These are phyloP conservation scores for Drosera spatulata DNA, from an alignment of 179 eudicot species.

Conservation along the genomic window DNA sequence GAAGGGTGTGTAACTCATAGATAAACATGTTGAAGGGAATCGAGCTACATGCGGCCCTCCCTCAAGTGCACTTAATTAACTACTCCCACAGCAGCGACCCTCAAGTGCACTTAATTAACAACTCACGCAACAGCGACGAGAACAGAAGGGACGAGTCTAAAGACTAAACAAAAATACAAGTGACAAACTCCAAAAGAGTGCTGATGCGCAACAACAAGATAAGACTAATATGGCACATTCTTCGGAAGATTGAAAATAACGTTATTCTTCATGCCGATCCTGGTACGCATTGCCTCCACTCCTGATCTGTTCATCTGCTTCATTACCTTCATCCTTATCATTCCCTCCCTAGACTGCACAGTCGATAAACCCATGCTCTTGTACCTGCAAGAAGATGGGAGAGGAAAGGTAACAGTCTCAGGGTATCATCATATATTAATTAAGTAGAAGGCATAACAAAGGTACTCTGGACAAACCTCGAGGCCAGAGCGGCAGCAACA, in stretches of 20 bases:
- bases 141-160: too few relatives aligned
- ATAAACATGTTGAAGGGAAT: too few relatives aligned
- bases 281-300: slow-evolving; percentile 66
- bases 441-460: too few relatives aligned
- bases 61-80: too few relatives aligned
- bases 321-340: slow-evolving; percentile 77
- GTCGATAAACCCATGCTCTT: slow-evolving; percentile 84
- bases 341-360: slow-evolving; percentile 65
- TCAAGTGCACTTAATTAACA: too few relatives aligned
- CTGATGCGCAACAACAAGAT: not conserved
- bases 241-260: slow-evolving; percentile 81
- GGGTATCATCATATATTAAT: too few relatives aligned
- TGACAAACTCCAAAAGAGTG: not conserved
- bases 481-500: slow-evolving; percentile 9
- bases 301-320: slow-evolving; percentile 66
- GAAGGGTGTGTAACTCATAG: too few relatives aligned
- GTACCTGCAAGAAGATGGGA: slow-evolving; percentile 32
- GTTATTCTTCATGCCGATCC: slow-evolving; percentile 88
- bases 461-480: too few relatives aligned
- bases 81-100: too few relatives aligned
- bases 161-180: too few relatives aligned
- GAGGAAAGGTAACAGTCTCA: not conserved
- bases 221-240: slow-evolving; percentile 53
- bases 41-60: too few relatives aligned
- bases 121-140: too few relatives aligned